These are phyloP conservation scores for Paecilomyces niveus DNA, from an alignment of 2,329 filamentous ascomycete species.

Conservation along the genomic window DNA sequence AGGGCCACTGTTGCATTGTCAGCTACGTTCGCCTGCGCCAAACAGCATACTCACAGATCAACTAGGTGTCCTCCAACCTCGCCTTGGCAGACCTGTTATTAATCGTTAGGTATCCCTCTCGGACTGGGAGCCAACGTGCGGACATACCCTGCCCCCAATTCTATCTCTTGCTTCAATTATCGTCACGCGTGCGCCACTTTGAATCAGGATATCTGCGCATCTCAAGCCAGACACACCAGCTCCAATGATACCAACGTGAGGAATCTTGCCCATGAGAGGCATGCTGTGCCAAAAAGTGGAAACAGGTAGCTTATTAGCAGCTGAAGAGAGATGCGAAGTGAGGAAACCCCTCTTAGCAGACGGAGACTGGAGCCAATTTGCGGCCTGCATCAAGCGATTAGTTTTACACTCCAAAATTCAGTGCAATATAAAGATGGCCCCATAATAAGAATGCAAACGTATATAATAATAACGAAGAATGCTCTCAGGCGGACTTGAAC, in stretches of 20 bases:
- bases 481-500: not conserved
- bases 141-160: conserved; percentile 50
- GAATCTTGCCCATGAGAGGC: conserved; percentile 30
- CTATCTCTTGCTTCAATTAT: conserved; percentile 54
- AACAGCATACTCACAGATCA: conserved; percentile 44
- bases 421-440: not conserved
- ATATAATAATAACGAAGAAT: not conserved
- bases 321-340: conserved; percentile 1
- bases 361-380: conserved; percentile 3
- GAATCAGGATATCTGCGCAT: conserved; percentile 52
- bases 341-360: not conserved
- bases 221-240: conserved; percentile 54
- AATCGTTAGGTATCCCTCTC: conserved; percentile 4
- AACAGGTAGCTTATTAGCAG: conserved; percentile 8
- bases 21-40: conserved; percentile 5
- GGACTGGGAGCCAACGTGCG: not conserved
- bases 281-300: conserved; percentile 4
- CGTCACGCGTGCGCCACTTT: conserved; percentile 50
- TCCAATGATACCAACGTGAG: conserved; percentile 53
- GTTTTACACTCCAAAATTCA: conserved; percentile 9
- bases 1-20: conserved; percentile 41
- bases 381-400: conserved; percentile 7
- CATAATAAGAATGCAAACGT: not conserved
- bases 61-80: conserved; percentile 43
- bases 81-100: conserved; percentile 42